phyloP scores from a whole-genome alignment of 192 early-diverging fungal species.

The Rhizoclosmatium globosum region DNA sequence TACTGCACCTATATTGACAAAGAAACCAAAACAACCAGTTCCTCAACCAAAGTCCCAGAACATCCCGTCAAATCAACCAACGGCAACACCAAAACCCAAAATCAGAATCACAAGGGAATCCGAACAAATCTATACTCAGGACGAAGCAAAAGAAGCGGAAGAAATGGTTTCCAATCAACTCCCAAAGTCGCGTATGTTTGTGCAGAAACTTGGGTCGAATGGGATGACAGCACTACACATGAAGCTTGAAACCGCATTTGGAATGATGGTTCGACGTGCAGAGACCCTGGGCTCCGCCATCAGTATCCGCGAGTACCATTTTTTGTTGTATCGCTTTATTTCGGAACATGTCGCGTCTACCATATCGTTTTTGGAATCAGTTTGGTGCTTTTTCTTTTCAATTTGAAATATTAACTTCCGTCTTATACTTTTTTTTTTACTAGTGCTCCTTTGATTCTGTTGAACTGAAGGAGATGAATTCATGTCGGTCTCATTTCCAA shows the following conservation, averaged over 20 bases:
- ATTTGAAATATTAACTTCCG: not conserved
- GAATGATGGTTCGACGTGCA: not conserved
- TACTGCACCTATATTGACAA: not conserved
- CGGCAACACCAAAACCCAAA: not conserved
- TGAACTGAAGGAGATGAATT: not conserved
- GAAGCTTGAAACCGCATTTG: not conserved
- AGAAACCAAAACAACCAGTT: not conserved
- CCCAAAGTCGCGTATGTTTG: constrained; percentile 8
- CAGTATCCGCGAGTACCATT: not conserved
- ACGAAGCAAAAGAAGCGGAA: not conserved
- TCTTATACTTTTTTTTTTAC: not conserved
- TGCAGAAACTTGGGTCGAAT: not conserved
- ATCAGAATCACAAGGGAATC: not conserved
- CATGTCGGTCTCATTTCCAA: constrained; percentile 18
- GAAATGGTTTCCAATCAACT: not conserved
- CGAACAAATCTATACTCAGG: not conserved
- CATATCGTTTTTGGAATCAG: not conserved
- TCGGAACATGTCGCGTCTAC: not conserved
- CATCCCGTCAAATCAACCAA: not conserved
- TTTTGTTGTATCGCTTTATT: constrained; percentile 15
- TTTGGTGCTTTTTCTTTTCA: not conserved
- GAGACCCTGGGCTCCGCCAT: not conserved
- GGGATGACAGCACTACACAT: not conserved
- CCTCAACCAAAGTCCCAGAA: not conserved
- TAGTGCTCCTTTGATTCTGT: not conserved